These are phyloP conservation scores for Mycena kentingensis DNA, from an alignment of 768 basidiomycete species.

Conservation along the genomic window DNA sequence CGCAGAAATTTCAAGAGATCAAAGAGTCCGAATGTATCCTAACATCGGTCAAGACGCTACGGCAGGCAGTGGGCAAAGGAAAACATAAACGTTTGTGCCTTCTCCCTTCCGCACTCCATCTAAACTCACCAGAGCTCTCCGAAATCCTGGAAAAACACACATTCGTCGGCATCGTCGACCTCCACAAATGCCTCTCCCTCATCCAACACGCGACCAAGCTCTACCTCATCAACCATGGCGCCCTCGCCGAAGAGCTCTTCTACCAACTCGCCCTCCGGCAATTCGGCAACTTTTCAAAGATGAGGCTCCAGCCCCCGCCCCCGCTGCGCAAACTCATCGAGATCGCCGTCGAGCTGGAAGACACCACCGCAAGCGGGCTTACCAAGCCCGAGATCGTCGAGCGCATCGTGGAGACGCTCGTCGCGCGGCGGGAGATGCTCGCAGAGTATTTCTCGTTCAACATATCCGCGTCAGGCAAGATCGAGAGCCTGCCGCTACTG, in stretches of 20 bases:
- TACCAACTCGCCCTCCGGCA: constrained; percentile 92
- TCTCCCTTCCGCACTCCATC: not conserved
- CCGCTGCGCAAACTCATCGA: constrained; percentile 67
- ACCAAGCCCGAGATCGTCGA: constrained; percentile 67
- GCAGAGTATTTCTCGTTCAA: constrained; percentile 86
- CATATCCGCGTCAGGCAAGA: constrained; percentile 63
- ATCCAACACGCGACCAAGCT: constrained; percentile 88
- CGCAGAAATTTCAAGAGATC: constrained; percentile 47
- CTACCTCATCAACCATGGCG: constrained; percentile 85
- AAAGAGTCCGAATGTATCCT: constrained; percentile 76
- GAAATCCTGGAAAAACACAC: constrained; percentile 86
- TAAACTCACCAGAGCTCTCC: constrained; percentile 59
- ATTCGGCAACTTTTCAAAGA: constrained; percentile 77
- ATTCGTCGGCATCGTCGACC: constrained; percentile 91
- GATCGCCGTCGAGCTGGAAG: constrained; percentile 77
- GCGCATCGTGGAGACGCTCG: constrained; percentile 66
- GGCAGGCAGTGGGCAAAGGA: constrained; percentile 57
- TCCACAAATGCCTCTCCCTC: constrained; percentile 70
- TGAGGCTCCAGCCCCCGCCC: constrained; percentile 85
- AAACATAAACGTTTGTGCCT: constrained; percentile 69
- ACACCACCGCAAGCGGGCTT: constrained; percentile 57
- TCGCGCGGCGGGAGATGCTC: constrained; percentile 76
- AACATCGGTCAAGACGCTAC: constrained; percentile 69
- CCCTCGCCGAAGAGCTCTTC: constrained; percentile 87
- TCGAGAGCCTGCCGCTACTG: constrained; percentile 82